Evolutionary conservation across 495 filamentous ascomycete species (phyloP), one percentile per base, ranked within the genome.

Genomic region (Neurospora sp.): DNA sequence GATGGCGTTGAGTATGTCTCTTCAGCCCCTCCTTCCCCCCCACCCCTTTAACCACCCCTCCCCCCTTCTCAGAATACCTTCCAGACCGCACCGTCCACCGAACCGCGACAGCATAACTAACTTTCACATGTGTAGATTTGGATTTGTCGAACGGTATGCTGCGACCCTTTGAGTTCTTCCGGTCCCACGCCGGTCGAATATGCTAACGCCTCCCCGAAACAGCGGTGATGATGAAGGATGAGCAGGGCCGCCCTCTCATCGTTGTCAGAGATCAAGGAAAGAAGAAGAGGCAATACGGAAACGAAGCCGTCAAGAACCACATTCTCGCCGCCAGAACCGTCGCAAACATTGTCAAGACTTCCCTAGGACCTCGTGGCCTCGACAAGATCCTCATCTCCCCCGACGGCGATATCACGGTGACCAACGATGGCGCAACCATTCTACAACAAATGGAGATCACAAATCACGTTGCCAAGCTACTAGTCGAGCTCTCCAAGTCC

Each of bases 321-420:
- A 98, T 99, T 80, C 89, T 98, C 73, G 96, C 96, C 22, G 96
- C 96, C 41, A 89, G 94, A 77, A 99, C 96, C 44, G 94, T 99
- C 74, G 92, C 96, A 73, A 96, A 92, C 83, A 97, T 98, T 76
- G 94, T 99, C 82, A 97, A 97, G 86, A 94, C 93, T 75, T 99
- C 96, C 78, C 85, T 99, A 81, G 96, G 96, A 68, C 96, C 96
- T 71, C 91, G 96, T 76, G 96, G 96, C 71, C 89, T 99, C 77
- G 96, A 99, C 86, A 99, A 99, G 85, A 99, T 99, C 78, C 86
- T 99, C 75, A 99, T 99, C 77, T 99, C 96, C 61, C 93, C 96
- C 40, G 96, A 99, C 82, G 96, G 96, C 79, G 96, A 98, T 83
- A 99, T 99, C 81, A 99, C 96, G 53, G 94, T 99, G 68, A 99